Evolutionary conservation across 129 eudicot species (phyloP), one percentile per base, ranked within the genome.

Genomic region (Lonicera japonica): DNA sequence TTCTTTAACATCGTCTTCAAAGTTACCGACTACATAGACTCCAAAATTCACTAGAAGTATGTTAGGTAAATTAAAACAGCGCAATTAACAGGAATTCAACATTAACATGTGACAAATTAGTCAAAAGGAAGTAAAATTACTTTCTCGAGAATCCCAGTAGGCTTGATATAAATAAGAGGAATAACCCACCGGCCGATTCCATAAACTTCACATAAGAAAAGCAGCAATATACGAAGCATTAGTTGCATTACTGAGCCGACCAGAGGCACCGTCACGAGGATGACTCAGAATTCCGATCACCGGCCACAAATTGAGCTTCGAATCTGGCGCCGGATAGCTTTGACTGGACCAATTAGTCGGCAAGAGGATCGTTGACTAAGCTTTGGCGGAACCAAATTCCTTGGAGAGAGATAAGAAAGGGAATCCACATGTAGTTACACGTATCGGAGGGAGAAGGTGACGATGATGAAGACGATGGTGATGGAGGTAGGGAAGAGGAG

Each of bases 191-290:
- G 40, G 95, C 96, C 1, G 96, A 67, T 69, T 92, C 98, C 20
- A 82, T 88, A 65, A 92, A 92, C 73, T 92, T 92, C 5, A 92
- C 98, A 70, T 92, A 92, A 1, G 96, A n/a, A n/a, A 87, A 7
- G 98, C 96, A 36, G 96, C 96, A 39, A 92, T 85, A 54, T 82
- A 87, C 15, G 98, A 92, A 7, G 83, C 95, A 59, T 78, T 60
- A 11, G 90, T 70, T 10, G 80, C 84, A 56, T 87, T 87, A 25
- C 47, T 80, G 16, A 87, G 90, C 0, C 89, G 67, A 15, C 98
- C 98, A 36, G 98, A 92, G 54, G 95, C 96, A 11, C 98, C 96
- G 48, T 87, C 96, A 9, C 96, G 95, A 14, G 98, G 98, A 70
- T 92, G 98, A 45, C 73, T 79, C 7, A 92, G 41, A 16, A 92